Percentiles rank a stretch among this genome's conserved stretches.
phyloP scores from a whole-genome alignment of 257 asterid genomes.

The Galeopsis tetrahit region DNA sequence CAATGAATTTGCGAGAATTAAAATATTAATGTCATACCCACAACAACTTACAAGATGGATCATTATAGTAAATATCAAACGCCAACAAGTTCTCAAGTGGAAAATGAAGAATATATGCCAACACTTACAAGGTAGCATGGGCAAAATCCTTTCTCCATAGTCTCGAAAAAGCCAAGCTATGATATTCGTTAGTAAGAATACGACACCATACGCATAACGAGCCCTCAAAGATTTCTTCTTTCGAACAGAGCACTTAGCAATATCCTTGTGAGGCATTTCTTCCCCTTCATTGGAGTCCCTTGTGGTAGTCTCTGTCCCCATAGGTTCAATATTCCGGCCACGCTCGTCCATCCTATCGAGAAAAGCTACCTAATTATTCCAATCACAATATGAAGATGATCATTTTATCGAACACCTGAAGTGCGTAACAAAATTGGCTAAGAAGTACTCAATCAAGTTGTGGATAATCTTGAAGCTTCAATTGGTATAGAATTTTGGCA shows the following conservation, averaged over 20 bases:
- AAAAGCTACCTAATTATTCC: conserved; percentile 7
- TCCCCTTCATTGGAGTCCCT: conserved; percentile 36
- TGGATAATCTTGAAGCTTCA: conserved; percentile 5
- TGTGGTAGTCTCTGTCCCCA: conserved; percentile 35
- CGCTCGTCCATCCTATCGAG: conserved; percentile 45
- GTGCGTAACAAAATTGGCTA: neutral
- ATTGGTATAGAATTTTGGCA: conserved; percentile 19
- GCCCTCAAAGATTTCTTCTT: conserved; percentile 70
- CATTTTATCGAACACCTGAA: neutral
- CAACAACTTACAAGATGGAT: neutral
- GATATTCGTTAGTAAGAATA: conserved; percentile 66
- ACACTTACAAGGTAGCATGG: conserved; percentile 70
- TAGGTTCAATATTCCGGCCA: conserved; percentile 34
- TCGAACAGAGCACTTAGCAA: conserved; percentile 34
- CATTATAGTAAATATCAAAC: neutral
- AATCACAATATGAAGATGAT: conserved; percentile 11
- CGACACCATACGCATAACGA: conserved; percentile 76
- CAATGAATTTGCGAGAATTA: no score
- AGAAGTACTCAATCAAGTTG: conserved; percentile 14
- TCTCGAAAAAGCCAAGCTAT: conserved; percentile 90
- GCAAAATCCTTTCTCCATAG: conserved; percentile 69
- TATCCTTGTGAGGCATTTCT: conserved; percentile 33
- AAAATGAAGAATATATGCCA: neutral
- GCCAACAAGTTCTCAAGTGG: neutral
- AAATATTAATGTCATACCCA: no score